These are phyloP conservation scores for Knufia fluminis DNA, from an alignment of 2,329 filamentous ascomycete species.

Conservation along the genomic window DNA sequence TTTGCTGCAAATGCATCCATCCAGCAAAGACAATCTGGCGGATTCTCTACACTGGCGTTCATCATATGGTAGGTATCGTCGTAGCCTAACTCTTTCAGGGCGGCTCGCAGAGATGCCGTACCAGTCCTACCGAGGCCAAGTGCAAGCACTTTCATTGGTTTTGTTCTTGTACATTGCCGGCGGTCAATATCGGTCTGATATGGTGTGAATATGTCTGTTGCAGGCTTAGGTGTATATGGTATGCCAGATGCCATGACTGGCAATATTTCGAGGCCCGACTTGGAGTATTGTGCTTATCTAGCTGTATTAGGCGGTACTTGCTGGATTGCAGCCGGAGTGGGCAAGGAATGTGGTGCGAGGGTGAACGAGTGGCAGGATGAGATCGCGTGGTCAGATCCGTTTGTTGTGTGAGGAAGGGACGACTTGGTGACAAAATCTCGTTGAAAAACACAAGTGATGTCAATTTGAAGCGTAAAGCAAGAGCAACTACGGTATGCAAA, in stretches of 20 bases:
- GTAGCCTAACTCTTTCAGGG: constrained; percentile 58
- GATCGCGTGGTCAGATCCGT: neutral
- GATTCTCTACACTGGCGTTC: constrained; percentile 59
- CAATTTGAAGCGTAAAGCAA: no score
- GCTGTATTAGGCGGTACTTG: neutral
- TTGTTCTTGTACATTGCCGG: constrained; percentile 53
- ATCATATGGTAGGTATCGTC: constrained; percentile 61
- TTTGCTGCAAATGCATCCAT: constrained; percentile 57
- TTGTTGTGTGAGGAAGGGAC: neutral
- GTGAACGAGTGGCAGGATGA: constrained; percentile 1
- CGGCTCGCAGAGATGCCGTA: constrained; percentile 58
- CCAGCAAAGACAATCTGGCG: constrained; percentile 60
- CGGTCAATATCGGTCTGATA: constrained; percentile 59
- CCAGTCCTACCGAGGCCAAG: constrained; percentile 62
- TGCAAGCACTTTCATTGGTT: constrained; percentile 64
- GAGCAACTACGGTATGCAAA: neutral
- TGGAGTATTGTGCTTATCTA: neutral
- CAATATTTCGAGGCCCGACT: neutral
- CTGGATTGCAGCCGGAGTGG: neutral
- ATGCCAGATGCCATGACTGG: constrained; percentile 22
- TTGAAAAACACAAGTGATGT: no score
- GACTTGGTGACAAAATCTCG: neutral
- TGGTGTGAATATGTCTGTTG: constrained; percentile 44
- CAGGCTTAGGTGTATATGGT: constrained; percentile 30
- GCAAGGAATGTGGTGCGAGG: neutral